Evolutionary conservation across 148 eudicot genomes (phyloP), one percentile per base, ranked within the genome.

Genomic region (Polygonum maritimum): DNA sequence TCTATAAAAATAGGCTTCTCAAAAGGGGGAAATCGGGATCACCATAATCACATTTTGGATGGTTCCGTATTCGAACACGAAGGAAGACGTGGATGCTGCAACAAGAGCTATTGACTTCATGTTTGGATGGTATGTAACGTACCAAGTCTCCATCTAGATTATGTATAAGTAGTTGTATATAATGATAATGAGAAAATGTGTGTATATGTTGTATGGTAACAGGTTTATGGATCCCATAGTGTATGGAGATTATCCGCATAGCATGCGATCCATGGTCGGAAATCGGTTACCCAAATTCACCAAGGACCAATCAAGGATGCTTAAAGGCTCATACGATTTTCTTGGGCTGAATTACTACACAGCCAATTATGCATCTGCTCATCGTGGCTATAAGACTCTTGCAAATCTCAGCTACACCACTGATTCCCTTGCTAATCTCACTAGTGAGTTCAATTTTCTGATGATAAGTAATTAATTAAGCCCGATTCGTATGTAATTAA

Each of bases 81-180:
- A 60, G 13, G 48, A 45, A 21, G 74, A 83, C 85, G 1, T 52
- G 48, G 47, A 26, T 16, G 84, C 91, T 35, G 87, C 83, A n/a
- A 19, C 11, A 35, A 79, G 89, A 48, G 89, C 88, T 4, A 73
- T 86, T 12, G 94, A 88, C 62, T 90, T 90, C 62, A 78, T 77
- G 78, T 72, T 83, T 75, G 94, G 94, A 54, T 90, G 94, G 94
- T 88, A 51, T 76, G 85, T 69, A 52, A 85, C 88, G 93, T 88
- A 40, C 44, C 0, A 40, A 0, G 38, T 77, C 82, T 39, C 6
- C 5, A 1, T 63, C 8, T 26, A 63, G 36, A 22, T 22, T 11
- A 52, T 10, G 4, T 33, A 14, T 74, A 13, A 6, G 6, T 7
- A 18, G 13, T 26, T 9, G 48, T 38, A 18, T 14, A 48, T 48